A percentile compares a stretch with the other conserved stretches of the same genome.
phyloP scores from a whole-genome alignment of 495 filamentous ascomycete species.

The Hamigera avellanea region DNA sequence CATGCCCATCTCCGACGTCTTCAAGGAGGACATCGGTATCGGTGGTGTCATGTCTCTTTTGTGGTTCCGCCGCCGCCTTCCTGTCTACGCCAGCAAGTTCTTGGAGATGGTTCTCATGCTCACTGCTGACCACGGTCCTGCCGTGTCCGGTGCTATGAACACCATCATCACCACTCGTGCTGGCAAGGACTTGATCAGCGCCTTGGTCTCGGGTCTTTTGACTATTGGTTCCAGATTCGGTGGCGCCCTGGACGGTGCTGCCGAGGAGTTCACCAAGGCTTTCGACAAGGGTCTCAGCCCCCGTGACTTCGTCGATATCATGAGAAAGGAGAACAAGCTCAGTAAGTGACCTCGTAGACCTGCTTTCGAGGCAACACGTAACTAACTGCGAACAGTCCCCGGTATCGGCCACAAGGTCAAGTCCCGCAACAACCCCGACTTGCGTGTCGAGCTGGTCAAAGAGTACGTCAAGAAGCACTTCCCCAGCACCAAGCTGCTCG shows the following conservation, averaged over 20 bases:
- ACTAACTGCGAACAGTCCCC: conserved; percentile 50
- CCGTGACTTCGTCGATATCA: conserved; percentile 95
- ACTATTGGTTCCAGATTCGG: conserved; percentile 98
- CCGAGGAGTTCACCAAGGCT: conserved; percentile 96
- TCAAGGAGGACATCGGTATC: conserved; percentile 96
- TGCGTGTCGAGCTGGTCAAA: conserved; percentile 98
- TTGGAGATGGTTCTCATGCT: conserved; percentile 99
- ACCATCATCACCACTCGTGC: conserved; percentile 99
- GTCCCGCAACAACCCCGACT: conserved; percentile 98
- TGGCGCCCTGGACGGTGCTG: conserved; percentile 94
- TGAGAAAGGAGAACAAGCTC: conserved; percentile 99
- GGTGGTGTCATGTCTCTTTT: conserved; percentile 99
- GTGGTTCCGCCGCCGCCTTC: conserved; percentile 98
- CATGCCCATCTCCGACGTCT: conserved; percentile 99
- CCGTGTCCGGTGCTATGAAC: conserved; percentile 99
- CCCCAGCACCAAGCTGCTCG: conserved; percentile 90
- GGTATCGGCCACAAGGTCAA: conserved; percentile 99
- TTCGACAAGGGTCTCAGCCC: conserved; percentile 97
- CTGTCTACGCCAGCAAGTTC: conserved; percentile 94
- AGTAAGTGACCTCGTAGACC: conserved; percentile 39
- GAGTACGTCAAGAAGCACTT: conserved; percentile 97
- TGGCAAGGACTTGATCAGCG: conserved; percentile 94
- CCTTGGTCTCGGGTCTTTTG: conserved; percentile 89
- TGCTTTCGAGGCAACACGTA: neutral
- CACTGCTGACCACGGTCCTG: conserved; percentile 96